These are phyloP conservation scores for Trichoderma cornu-damae DNA, from an alignment of 2,329 filamentous ascomycete species.

Conservation along the genomic window DNA sequence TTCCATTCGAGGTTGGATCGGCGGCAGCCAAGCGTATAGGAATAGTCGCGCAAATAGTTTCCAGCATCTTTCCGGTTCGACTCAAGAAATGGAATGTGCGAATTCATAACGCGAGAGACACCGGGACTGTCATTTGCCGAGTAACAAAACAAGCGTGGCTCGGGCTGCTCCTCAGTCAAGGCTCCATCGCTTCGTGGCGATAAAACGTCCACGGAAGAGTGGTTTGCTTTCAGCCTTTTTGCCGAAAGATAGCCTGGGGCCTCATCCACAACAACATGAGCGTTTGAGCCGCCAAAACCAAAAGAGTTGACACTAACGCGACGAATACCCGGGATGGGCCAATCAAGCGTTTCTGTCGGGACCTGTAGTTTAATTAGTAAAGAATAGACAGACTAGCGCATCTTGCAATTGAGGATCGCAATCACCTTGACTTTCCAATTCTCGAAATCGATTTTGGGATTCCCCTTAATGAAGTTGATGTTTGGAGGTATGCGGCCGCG, in stretches of 20 bases:
- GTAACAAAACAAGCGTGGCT: conserved; percentile 37
- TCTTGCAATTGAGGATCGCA: not conserved
- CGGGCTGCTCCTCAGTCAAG: not conserved
- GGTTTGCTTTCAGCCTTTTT: conserved; percentile 33
- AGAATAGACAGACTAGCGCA: not conserved
- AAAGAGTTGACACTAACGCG: conserved; percentile 54
- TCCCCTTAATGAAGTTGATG: conserved; percentile 45
- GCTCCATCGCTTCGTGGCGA: not conserved
- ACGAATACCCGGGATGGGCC: conserved; percentile 42
- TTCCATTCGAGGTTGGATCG: conserved; percentile 44
- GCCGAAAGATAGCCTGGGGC: conserved; percentile 38
- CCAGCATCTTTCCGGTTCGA: conserved; percentile 11
- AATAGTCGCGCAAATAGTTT: conserved; percentile 36
- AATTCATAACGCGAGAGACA: conserved; percentile 33
- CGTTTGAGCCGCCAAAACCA: conserved; percentile 54
- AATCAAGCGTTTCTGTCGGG: conserved; percentile 37
- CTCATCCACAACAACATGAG: conserved; percentile 49
- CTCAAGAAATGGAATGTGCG: conserved; percentile 33
- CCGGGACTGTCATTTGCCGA: conserved; percentile 42
- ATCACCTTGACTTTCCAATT: conserved; percentile 43
- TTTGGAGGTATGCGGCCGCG: conserved; percentile 49
- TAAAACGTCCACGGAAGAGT: conserved; percentile 31
- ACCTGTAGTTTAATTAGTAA: conserved; percentile 31
- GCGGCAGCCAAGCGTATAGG: conserved; percentile 44
- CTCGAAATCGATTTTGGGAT: conserved; percentile 45